phyloP scores from a whole-genome alignment of 768 basidiomycete species.

The Pulveroboletus sp. region DNA sequence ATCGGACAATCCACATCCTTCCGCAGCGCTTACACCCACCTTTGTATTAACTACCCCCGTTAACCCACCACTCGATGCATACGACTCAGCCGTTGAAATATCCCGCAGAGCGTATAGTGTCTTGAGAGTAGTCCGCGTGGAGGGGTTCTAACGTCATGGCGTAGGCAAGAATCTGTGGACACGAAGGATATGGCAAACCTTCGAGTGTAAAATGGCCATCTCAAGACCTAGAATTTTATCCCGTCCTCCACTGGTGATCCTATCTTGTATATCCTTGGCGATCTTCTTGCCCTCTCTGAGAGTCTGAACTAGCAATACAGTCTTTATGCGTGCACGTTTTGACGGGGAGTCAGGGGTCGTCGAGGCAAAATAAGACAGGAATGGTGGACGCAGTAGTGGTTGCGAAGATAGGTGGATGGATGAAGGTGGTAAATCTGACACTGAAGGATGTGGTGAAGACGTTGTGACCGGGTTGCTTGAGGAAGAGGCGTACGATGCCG shows the following conservation, averaged over 20 bases:
- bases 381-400: constrained; percentile 16
- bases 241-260: constrained; percentile 20
- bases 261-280: constrained; percentile 18
- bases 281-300: constrained; percentile 15
- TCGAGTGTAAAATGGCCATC: constrained; percentile 71
- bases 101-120: constrained; percentile 69
- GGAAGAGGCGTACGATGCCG: constrained; percentile 47
- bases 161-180: neutral
- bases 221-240: constrained; percentile 64
- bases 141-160: constrained; percentile 4
- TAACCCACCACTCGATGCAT: constrained; percentile 76
- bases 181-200: constrained; percentile 39
- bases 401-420: constrained; percentile 1
- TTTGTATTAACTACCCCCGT: constrained; percentile 54
- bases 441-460: constrained; percentile 5
- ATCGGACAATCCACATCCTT: constrained; percentile 41
- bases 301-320: constrained; percentile 69
- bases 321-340: constrained; percentile 69
- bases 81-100: constrained; percentile 73
- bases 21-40: constrained; percentile 49
- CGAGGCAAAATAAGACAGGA: constrained; percentile 70
- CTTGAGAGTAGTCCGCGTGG: constrained; percentile 46
- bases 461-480: constrained; percentile 4
- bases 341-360: constrained; percentile 75
- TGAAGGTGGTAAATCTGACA: constrained; percentile 2